A percentile compares a stretch with the other conserved stretches of the same genome.
Evolutionary conservation across 2,329 filamentous ascomycete genomes (phyloP).

Genomic region (Ophiocordyceps australis): DNA sequence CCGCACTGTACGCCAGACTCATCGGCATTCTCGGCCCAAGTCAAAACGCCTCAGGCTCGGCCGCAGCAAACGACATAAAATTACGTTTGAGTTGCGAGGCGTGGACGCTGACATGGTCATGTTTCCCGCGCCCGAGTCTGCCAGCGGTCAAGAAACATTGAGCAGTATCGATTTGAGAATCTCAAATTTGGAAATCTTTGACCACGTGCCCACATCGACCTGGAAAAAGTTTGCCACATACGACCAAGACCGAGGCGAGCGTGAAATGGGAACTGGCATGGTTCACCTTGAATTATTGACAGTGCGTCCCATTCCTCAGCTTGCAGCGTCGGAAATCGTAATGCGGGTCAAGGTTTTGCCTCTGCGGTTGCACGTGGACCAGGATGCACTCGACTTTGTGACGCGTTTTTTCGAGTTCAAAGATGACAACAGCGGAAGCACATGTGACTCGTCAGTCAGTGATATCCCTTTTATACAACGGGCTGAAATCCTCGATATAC

Average conservation of each 20-base stretch:
- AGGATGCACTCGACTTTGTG: constrained; percentile 93
- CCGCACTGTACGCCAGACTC: constrained; percentile 23
- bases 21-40: constrained; percentile 25
- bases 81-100: constrained; percentile 81
- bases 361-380: constrained; percentile 82
- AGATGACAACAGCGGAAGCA: constrained; percentile 43
- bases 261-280: constrained; percentile 79
- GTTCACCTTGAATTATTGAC: constrained; percentile 76
- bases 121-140: constrained; percentile 47
- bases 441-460: constrained; percentile 31
- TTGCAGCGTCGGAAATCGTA: constrained; percentile 81
- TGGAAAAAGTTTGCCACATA: constrained; percentile 98
- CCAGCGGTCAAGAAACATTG: constrained; percentile 52
- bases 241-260: constrained; percentile 68
- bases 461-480: constrained; percentile 80
- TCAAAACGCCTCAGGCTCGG: constrained; percentile 45
- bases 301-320: constrained; percentile 66
- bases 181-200: constrained; percentile 73
- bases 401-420: constrained; percentile 97
- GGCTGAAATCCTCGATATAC: constrained; percentile 69
- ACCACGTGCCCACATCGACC: constrained; percentile 85
- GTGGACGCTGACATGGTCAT: constrained; percentile 67
- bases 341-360: constrained; percentile 65
- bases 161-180: constrained; percentile 76
- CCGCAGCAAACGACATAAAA: constrained; percentile 82